Percentiles rank a stretch among this genome's conserved stretches.
Conservation (phyloP, 306 rosid species). For the Hippophae tibetana region DNA sequence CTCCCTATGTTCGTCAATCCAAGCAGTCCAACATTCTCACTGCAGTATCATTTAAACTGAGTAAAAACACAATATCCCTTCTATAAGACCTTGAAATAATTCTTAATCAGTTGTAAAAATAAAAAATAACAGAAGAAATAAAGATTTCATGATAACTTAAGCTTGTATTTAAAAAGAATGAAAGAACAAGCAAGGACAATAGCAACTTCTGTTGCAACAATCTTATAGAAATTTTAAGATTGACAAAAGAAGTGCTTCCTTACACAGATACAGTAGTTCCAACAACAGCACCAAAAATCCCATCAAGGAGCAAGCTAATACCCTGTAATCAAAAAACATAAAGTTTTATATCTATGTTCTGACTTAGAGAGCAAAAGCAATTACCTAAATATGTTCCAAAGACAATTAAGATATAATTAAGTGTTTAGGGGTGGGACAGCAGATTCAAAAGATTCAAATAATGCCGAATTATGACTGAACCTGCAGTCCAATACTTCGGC, state of each 20-base stretch:
- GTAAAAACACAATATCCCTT: neutral
- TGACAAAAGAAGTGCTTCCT: slow-evolving; percentile 19
- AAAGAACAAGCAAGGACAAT: too few species aligned
- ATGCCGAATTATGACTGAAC: slow-evolving; percentile 21
- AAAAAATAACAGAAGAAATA: too few species aligned
- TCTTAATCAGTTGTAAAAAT: too few species aligned
- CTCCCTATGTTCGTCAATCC: slow-evolving; percentile 90
- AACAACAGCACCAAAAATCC: slow-evolving; percentile 67
- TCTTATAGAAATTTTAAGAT: too few species aligned
- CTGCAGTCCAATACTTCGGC: slow-evolving; percentile 85
- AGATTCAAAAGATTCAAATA: neutral
- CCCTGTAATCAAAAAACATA: slow-evolving; percentile 46
- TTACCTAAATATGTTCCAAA: slow-evolving; percentile 8
- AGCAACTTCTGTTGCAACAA: too few species aligned
- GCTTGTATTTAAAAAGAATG: too few species aligned
- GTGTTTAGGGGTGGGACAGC: neutral
- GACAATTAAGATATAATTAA: slow-evolving; percentile 1
- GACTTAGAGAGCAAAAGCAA: slow-evolving; percentile 1
- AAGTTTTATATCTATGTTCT: slow-evolving; percentile 12
- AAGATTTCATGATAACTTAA: too few species aligned
- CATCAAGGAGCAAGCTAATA: slow-evolving; percentile 64
- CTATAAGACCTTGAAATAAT: neutral
- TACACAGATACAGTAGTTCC: slow-evolving; percentile 93
- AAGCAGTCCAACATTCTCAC: slow-evolving; percentile 94
- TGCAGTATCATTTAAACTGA: slow-evolving; percentile 19